A percentile compares a stretch with the other conserved stretches of the same genome.
Conservation (phyloP, 1,284 basidiomycete genomes). For the Trichosporon sp. region DNA sequence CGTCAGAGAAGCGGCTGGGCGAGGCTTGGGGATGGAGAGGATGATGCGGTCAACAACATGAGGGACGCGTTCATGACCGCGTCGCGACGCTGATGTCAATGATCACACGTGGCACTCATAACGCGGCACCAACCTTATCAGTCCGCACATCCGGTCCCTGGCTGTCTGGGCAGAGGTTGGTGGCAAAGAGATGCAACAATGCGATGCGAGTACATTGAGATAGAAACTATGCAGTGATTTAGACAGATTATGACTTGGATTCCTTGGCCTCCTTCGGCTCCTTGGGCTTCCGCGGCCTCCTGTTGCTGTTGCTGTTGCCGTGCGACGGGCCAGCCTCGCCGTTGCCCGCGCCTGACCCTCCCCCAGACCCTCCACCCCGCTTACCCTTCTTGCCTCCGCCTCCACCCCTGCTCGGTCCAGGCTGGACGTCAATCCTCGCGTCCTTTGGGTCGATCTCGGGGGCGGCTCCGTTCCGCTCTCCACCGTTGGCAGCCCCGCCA, state of each 20-base stretch:
- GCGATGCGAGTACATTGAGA: conserved; percentile 1
- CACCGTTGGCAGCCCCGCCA: conserved; percentile 9
- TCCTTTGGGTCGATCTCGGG: not conserved
- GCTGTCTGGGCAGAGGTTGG: not conserved
- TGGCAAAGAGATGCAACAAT: not conserved
- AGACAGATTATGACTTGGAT: not conserved
- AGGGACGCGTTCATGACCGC: conserved; percentile 6
- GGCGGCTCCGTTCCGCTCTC: not conserved
- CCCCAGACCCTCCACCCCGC: not conserved
- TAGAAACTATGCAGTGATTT: not conserved
- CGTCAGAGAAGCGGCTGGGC: not conserved
- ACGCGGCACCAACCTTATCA: not conserved
- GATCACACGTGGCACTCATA: not conserved
- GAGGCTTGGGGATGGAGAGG: not conserved
- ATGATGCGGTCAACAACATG: conserved; percentile 1
- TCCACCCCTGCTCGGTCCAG: not conserved
- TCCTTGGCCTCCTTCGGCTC: not conserved
- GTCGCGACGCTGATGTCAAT: conserved; percentile 3
- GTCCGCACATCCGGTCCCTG: not conserved
- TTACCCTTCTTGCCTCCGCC: not conserved
- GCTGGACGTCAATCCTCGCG: not conserved
- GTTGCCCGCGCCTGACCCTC: not conserved
- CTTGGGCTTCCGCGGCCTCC: not conserved
- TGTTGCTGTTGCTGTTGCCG: not conserved
- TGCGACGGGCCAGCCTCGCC: not conserved